Percentiles rank a stretch among this genome's conserved stretches.
These are phyloP conservation scores for Perilla frutescens DNA, from an alignment of 257 asterid species.

Conservation along the genomic window DNA sequence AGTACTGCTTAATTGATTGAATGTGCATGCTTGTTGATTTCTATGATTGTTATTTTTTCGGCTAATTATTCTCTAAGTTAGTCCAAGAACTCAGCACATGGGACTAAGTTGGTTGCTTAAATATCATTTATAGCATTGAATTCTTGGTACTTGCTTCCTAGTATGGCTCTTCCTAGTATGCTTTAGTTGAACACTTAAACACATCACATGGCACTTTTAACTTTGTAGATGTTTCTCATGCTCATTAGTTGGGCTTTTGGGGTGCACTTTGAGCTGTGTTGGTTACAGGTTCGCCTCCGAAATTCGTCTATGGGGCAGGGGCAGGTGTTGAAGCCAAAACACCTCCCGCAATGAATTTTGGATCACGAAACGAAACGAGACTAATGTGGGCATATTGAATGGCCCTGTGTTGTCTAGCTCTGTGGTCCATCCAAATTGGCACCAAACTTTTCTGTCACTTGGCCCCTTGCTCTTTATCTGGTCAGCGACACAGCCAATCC, in stretches of 20 bases:
- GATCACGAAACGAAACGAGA: constrained; percentile 10
- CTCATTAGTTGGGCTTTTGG: neutral
- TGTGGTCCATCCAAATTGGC: constrained; percentile 42
- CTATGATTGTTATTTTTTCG: neutral
- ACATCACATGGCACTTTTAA: constrained; percentile 33
- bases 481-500: no score
- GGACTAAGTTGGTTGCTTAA: constrained; percentile 30
- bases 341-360: neutral
- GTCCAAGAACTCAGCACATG: constrained; percentile 43
- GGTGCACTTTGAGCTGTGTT: neutral
- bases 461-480: neutral
- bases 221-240: neutral
- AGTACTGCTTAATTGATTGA: constrained; percentile 5
- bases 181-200: neutral
- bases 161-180: constrained; percentile 13
- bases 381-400: constrained; percentile 39
- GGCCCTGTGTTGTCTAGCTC: constrained; percentile 33
- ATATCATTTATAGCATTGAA: constrained; percentile 18
- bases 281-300: neutral
- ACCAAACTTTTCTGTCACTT: constrained; percentile 33
- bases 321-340: neutral
- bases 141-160: constrained; percentile 32
- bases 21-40: constrained; percentile 27
- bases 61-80: constrained; percentile 20
- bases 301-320: neutral